Evolutionary conservation across 2,329 filamentous ascomycete species (phyloP).

Genomic region (Lasiodiplodia citricola): DNA sequence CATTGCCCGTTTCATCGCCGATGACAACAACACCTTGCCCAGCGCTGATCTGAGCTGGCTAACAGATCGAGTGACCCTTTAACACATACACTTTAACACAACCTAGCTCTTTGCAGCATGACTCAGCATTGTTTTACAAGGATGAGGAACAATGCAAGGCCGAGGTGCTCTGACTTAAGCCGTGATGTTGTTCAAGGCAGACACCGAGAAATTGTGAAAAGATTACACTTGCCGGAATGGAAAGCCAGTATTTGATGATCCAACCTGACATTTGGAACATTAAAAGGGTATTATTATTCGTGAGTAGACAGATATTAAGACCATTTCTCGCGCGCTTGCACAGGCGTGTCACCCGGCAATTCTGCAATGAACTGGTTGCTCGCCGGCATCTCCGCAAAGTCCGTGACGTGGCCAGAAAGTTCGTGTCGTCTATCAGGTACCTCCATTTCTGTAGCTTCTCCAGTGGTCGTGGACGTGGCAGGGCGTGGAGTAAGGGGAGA

Average conservation of each 20-base stretch:
- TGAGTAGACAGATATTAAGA: background rate
- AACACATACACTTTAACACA: background rate
- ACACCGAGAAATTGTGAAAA: background rate
- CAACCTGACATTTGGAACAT: background rate
- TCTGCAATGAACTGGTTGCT: constrained; percentile 6
- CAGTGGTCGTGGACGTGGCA: background rate
- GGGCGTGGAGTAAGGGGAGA: constrained; percentile 5
- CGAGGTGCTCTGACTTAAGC: too few species aligned
- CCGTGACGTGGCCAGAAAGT: background rate
- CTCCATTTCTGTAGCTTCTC: constrained; percentile 1
- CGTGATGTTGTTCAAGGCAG: background rate
- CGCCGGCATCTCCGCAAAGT: constrained; percentile 16
- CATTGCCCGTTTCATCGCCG: constrained; percentile 31
- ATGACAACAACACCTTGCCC: constrained; percentile 27
- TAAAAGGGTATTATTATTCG: background rate
- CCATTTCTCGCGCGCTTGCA: background rate
- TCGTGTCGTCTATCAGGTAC: constrained; percentile 3
- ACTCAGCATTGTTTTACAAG: background rate
- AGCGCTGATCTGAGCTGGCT: constrained; percentile 31
- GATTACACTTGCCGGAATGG: background rate
- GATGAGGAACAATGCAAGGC: too few species aligned
- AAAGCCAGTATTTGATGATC: background rate
- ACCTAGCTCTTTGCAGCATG: too few species aligned
- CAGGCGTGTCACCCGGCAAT: constrained; percentile 1
- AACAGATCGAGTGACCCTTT: constrained; percentile 29